Percentiles rank a stretch among this genome's conserved stretches.
phyloP scores from a whole-genome alignment of 2,329 filamentous ascomycete species.

The Alternaria dauci region DNA sequence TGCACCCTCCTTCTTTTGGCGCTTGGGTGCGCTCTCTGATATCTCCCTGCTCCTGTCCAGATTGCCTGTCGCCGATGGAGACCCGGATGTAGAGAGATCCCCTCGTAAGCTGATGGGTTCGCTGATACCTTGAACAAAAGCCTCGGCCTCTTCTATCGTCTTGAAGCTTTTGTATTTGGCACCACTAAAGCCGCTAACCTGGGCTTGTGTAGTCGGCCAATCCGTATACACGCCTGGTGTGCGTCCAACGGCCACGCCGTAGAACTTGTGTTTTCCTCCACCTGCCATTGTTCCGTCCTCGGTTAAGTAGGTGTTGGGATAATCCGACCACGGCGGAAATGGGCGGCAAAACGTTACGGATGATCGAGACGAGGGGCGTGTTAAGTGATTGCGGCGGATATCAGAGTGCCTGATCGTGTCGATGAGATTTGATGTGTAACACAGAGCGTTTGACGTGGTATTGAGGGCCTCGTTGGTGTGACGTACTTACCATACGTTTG shows the following conservation, averaged over 20 bases:
- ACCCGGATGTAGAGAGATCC: slow-evolving; percentile 38
- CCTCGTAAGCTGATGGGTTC: slow-evolving; percentile 39
- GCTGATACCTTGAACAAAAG: slow-evolving; percentile 66
- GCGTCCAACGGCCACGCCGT: slow-evolving; percentile 67
- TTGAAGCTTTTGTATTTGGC: slow-evolving; percentile 63
- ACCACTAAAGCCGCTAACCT: slow-evolving; percentile 76
- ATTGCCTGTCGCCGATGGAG: slow-evolving; percentile 32
- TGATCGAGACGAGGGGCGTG: background rate
- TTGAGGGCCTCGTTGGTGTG: too few species aligned
- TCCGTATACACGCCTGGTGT: slow-evolving; percentile 69
- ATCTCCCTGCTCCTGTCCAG: slow-evolving; percentile 19
- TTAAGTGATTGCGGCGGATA: background rate
- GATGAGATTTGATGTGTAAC: background rate
- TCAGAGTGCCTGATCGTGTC: background rate
- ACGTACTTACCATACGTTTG: slow-evolving; percentile 18
- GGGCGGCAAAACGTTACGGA: slow-evolving; percentile 2
- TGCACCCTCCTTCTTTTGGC: slow-evolving; percentile 47
- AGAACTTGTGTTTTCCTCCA: slow-evolving; percentile 61
- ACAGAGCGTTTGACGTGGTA: too few species aligned
- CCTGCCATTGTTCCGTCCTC: slow-evolving; percentile 27
- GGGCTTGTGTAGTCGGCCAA: slow-evolving; percentile 74
- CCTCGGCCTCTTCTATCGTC: slow-evolving; percentile 73
- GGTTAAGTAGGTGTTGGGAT: slow-evolving; percentile 9
- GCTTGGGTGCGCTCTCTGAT: slow-evolving; percentile 42
- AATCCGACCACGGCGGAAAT: slow-evolving; percentile 8